Conservation (phyloP, 2,329 filamentous ascomycete genomes). For the Pestalotiopsis sp. region DNA sequence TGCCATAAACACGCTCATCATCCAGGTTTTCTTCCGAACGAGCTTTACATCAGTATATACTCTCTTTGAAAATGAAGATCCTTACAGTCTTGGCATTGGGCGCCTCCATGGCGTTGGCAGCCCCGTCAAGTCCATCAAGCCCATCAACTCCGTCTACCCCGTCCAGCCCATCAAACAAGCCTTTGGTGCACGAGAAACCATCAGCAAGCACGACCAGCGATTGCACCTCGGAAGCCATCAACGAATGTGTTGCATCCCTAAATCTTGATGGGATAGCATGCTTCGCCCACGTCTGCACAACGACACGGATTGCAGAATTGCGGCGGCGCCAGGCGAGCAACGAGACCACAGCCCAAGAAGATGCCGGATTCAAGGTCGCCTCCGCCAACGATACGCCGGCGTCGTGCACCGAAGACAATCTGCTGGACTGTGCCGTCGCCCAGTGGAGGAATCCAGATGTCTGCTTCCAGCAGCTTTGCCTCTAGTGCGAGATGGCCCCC, state of each 20-base stretch:
- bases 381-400: neutral
- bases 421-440: conserved; percentile 2
- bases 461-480: conserved; percentile 3
- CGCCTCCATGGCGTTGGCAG: neutral
- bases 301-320: neutral
- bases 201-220: neutral
- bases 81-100: neutral
- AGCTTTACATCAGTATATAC: no score
- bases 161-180: neutral
- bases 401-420: conserved; percentile 2
- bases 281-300: neutral
- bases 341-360: neutral
- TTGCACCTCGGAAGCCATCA: neutral
- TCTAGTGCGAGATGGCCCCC: neutral
- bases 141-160: neutral
- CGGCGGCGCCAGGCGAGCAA: neutral
- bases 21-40: neutral
- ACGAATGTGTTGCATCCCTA: neutral
- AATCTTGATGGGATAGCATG: neutral
- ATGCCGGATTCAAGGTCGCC: neutral
- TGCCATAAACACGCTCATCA: neutral
- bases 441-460: conserved; percentile 6
- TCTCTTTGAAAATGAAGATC: neutral
- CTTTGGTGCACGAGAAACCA: neutral
- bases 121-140: neutral